These are phyloP conservation scores for Diversispora epigaea DNA, from an alignment of 192 early-diverging fungal species.

Conservation along the genomic window DNA sequence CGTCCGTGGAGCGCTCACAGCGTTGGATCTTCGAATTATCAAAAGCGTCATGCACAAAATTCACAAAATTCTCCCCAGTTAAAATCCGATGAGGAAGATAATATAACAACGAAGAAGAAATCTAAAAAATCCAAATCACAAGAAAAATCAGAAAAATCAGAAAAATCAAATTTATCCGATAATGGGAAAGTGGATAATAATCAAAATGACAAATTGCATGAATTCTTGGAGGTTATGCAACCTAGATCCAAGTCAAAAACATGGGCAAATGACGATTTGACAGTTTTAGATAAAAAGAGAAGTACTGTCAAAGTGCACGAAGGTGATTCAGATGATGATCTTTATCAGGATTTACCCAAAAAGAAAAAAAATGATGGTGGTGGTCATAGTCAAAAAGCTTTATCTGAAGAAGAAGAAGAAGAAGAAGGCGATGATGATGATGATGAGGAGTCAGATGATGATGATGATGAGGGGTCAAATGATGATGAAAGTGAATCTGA, in stretches of 20 bases:
- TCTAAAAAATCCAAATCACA: constrained; percentile 41
- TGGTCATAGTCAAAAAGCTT: too few species aligned
- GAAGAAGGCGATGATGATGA: constrained; percentile 37
- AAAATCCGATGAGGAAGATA: constrained; percentile 35
- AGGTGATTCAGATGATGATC: constrained; percentile 70
- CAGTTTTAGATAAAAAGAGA: constrained; percentile 50
- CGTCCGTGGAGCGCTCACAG: constrained; percentile 92
- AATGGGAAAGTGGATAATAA: constrained; percentile 41
- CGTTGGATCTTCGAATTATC: constrained; percentile 77
- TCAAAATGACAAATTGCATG: constrained; percentile 81
- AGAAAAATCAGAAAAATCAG: neutral
- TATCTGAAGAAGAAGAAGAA: constrained; percentile 33
- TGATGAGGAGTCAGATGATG: constrained; percentile 60
- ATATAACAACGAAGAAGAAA: constrained; percentile 46
- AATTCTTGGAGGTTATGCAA: constrained; percentile 88
- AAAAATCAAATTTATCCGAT: too few species aligned
- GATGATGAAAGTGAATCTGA: neutral
- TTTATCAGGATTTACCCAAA: constrained; percentile 69
- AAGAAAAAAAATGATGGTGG: too few species aligned
- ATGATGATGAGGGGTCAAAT: constrained; percentile 48
- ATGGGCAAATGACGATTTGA: constrained; percentile 93
- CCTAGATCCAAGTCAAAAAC: constrained; percentile 74
- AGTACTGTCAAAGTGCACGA: constrained; percentile 57
- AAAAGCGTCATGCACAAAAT: constrained; percentile 47
- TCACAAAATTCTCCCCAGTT: constrained; percentile 45